Percentiles rank a stretch among this genome's conserved stretches.
Evolutionary conservation across 331 rosid genomes (phyloP).

Genomic region (Stylosanthes scabra): DNA sequence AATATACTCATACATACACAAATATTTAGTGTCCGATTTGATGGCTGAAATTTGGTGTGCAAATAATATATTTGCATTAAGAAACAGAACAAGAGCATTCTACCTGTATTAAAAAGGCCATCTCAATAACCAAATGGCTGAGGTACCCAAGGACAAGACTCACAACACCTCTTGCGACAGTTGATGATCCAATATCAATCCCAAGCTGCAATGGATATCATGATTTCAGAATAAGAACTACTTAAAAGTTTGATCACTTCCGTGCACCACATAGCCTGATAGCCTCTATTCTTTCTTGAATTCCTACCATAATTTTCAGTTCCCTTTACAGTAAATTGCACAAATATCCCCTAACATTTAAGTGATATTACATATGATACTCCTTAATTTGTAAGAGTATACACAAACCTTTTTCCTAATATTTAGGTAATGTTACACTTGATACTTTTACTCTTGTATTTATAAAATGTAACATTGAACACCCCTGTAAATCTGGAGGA

Average conservation of each 20-base stretch:
- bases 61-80: too few relatives aligned
- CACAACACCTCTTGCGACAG: slow-evolving; percentile 89
- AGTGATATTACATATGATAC: too few relatives aligned
- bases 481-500: too few relatives aligned
- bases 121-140: slow-evolving; percentile 84
- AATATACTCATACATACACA: too few relatives aligned
- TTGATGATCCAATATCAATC: slow-evolving; percentile 86
- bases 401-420: too few relatives aligned
- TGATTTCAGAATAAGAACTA: slow-evolving; percentile 30
- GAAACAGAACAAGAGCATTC: slow-evolving; percentile 17
- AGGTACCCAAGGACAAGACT: slow-evolving; percentile 96
- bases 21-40: too few relatives aligned
- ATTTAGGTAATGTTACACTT: too few relatives aligned
- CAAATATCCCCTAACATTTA: neutral
- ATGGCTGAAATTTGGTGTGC: too few relatives aligned
- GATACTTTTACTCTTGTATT: too few relatives aligned
- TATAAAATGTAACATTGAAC: too few relatives aligned
- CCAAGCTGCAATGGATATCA: slow-evolving; percentile 60
- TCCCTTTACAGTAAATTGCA: neutral
- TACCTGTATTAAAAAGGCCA: slow-evolving; percentile 97
- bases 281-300: slow-evolving; percentile 22
- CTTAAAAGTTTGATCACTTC: slow-evolving; percentile 8
- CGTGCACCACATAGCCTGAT: slow-evolving; percentile 15
- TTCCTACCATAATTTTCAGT: neutral
- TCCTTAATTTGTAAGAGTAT: too few relatives aligned